These are phyloP conservation scores for Calocybe indica DNA, from an alignment of 768 basidiomycete genomes.

Conservation along the genomic window DNA sequence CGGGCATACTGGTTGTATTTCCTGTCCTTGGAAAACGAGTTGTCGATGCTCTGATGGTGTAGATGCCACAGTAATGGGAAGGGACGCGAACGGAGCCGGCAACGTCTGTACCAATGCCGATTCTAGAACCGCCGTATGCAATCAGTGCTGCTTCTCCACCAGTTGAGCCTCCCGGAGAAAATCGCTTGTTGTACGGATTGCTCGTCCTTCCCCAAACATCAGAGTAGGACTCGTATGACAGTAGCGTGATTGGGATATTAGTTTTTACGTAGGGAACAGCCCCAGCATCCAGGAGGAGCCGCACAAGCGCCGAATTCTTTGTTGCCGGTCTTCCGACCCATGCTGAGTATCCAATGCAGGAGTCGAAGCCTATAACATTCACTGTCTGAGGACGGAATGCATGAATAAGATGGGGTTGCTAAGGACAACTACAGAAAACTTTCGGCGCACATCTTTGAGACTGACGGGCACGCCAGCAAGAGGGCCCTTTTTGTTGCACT, in stretches of 20 bases:
- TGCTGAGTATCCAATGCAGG: slow-evolving; percentile 54
- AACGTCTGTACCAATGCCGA: slow-evolving; percentile 66
- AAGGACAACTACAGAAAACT: slow-evolving; percentile 12
- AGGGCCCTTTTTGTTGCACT: slow-evolving; percentile 31
- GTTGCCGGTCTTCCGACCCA: slow-evolving; percentile 37
- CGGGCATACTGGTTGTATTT: slow-evolving; percentile 38
- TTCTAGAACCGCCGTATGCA: slow-evolving; percentile 51
- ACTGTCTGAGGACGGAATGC: slow-evolving; percentile 29
- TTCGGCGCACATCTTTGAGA: slow-evolving; percentile 38
- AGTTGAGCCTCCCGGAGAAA: slow-evolving; percentile 60
- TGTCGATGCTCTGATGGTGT: slow-evolving; percentile 47
- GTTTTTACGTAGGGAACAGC: slow-evolving; percentile 67
- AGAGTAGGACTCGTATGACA: slow-evolving; percentile 52
- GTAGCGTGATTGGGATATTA: slow-evolving; percentile 52
- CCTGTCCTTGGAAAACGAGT: slow-evolving; percentile 44
- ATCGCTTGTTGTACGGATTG: slow-evolving; percentile 52
- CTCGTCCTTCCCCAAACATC: slow-evolving; percentile 54
- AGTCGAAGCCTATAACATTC: slow-evolving; percentile 48
- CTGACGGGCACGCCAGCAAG: slow-evolving; percentile 58
- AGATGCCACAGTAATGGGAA: slow-evolving; percentile 59
- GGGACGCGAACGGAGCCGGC: slow-evolving; percentile 66
- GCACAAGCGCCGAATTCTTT: slow-evolving; percentile 44
- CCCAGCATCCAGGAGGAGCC: slow-evolving; percentile 52
- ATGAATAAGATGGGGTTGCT: neutral
- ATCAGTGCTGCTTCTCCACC: slow-evolving; percentile 65